phyloP scores from a whole-genome alignment of 2,329 filamentous ascomycete species.

The Calycina herbarum region DNA sequence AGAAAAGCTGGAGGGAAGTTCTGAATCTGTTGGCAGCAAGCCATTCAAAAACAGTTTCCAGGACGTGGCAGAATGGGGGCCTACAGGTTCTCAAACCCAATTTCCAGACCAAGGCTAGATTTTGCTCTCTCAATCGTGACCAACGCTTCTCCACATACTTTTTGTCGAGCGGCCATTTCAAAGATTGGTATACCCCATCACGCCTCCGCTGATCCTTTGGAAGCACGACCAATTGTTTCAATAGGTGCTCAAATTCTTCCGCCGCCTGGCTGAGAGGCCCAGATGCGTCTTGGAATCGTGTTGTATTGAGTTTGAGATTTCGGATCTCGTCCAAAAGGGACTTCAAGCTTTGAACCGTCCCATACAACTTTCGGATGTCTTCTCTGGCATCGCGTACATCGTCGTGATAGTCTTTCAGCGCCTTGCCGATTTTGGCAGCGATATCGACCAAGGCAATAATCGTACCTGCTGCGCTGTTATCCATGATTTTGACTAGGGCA shows the following conservation, averaged over 20 bases:
- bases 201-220: background rate
- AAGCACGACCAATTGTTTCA: background rate
- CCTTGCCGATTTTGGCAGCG: slow-evolving; percentile 12
- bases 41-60: background rate
- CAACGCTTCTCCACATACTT: slow-evolving; percentile 24
- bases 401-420: slow-evolving; percentile 21
- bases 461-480: slow-evolving; percentile 17
- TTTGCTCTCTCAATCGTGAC: slow-evolving; percentile 16
- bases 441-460: slow-evolving; percentile 22
- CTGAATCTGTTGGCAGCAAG: background rate
- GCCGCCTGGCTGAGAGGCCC: background rate
- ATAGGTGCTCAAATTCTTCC: background rate
- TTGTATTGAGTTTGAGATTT: background rate
- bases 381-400: slow-evolving; percentile 21
- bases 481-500: slow-evolving; percentile 14
- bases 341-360: slow-evolving; percentile 16
- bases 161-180: slow-evolving; percentile 30
- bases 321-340: slow-evolving; percentile 5
- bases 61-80: background rate
- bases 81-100: background rate
- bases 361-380: slow-evolving; percentile 21
- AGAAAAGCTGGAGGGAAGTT: no score
- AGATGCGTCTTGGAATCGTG: background rate
- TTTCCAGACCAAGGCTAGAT: slow-evolving; percentile 5
- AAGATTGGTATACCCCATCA: slow-evolving; percentile 8